These are phyloP conservation scores for Colletotrichum neosansevieriae DNA, from an alignment of 2,329 filamentous ascomycete species.

Conservation along the genomic window DNA sequence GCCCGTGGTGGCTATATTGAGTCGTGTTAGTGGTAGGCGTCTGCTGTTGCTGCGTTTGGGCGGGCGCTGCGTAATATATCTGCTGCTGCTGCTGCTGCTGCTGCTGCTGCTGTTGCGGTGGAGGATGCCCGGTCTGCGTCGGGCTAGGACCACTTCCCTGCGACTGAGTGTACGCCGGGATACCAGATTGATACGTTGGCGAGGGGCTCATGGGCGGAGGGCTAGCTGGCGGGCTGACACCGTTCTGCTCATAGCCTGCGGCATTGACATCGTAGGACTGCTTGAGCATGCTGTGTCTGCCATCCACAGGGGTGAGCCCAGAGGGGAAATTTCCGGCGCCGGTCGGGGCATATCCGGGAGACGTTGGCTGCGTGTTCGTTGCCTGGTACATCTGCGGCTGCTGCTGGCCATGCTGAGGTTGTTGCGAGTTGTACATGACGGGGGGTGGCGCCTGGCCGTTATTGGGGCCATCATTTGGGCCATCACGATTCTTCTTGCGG, in stretches of 20 bases:
- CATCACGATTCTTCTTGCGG: conserved; percentile 44
- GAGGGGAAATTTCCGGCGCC: conserved; percentile 20
- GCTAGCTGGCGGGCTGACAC: conserved; percentile 42
- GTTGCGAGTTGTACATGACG: conserved; percentile 23
- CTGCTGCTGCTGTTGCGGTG: conserved; percentile 18
- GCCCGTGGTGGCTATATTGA: conserved; percentile 5
- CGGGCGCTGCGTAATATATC: conserved; percentile 4
- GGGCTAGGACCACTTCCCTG: conserved; percentile 16
- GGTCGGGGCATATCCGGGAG: conserved; percentile 38
- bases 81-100: conserved; percentile 11
- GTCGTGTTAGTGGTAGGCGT: conserved; percentile 9
- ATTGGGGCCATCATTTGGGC: conserved; percentile 18
- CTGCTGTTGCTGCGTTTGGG: conserved; percentile 19
- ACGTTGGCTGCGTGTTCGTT: conserved; percentile 41
- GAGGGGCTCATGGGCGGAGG: conserved; percentile 40
- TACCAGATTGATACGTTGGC: conserved; percentile 34
- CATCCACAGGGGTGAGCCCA: conserved; percentile 40
- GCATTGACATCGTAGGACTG: conserved; percentile 35
- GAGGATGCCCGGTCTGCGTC: conserved; percentile 14
- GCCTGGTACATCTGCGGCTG: conserved; percentile 38
- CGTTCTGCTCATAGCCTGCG: conserved; percentile 38
- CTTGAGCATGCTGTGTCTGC: conserved; percentile 43
- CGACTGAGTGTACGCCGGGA: conserved; percentile 17
- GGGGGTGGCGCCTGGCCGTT: conserved; percentile 16
- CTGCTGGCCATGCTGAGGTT: conserved; percentile 11